Evolutionary conservation across 2,329 filamentous ascomycete species (phyloP), one percentile per base, ranked within the genome.

Genomic region (Hypocreales sp.): DNA sequence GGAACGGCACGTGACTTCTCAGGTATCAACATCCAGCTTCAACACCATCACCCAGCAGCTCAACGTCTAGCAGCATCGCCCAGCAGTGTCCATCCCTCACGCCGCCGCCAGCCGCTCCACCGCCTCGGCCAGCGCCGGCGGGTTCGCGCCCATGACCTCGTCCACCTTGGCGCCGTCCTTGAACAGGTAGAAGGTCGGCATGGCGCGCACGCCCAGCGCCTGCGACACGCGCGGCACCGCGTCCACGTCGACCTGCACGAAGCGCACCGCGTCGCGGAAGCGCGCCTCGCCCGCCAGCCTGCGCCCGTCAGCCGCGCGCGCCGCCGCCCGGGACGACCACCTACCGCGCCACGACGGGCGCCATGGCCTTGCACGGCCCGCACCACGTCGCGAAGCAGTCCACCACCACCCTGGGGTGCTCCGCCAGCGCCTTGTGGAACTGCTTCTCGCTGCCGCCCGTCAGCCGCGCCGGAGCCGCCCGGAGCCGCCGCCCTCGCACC

Each of bases 331-430:
- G n/a, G n/a, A n/a, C n/a, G n/a, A n/a, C n/a, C 12, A 21, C 12
- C n/a, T 32, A 49, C 42, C 42, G 37, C 27, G 42, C 38, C 31
- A 92, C 60, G 35, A 73, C 55, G 31, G 86, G 86, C 17, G 83
- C 72, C 44, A 93, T 87, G 40, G 74, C 67, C 64, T 86, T 92
- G 78, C 86, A 94, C 32, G 86, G 86, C 35, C 82, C 83, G 64
- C 86, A 94, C 86, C 86, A 94, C 36, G 63, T 72, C 31, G 86
- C 86, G 55, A 79, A 84, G 61, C 73, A 84, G 62, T 95, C 87
- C 45, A 95, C 60, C 34, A 94, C 60, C 41, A 92, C 68, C 28
- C 63, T 64, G 45, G 72, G 55, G 30, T 48, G 39, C 41, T 58
- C 45, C 30, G 58, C 48, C 33, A 77, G 41, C 31, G 66, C 65